Percentiles rank a stretch among this genome's conserved stretches.
phyloP scores from a whole-genome alignment of 2,329 filamentous ascomycete genomes.

The Botrytis sinoallii region DNA sequence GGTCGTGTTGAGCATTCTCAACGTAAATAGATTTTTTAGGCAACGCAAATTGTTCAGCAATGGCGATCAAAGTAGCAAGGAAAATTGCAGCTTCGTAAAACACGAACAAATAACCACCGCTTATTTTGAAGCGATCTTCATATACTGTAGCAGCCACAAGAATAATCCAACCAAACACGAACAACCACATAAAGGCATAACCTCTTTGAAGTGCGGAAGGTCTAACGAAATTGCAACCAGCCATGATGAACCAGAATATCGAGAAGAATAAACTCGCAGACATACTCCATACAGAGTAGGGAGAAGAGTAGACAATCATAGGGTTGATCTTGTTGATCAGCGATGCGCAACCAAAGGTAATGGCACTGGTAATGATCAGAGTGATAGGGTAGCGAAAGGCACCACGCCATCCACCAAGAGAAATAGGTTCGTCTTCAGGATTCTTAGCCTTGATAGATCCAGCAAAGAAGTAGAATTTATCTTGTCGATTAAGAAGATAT shows the following conservation, averaged over 20 bases:
- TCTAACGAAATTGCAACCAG: constrained; percentile 72
- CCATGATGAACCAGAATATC: constrained; percentile 77
- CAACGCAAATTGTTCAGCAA: constrained; percentile 77
- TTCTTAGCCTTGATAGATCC: constrained; percentile 55
- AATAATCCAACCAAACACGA: constrained; percentile 67
- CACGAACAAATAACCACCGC: constrained; percentile 75
- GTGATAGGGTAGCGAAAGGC: constrained; percentile 81
- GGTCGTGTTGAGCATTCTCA: constrained; percentile 51
- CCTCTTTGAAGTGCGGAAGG: constrained; percentile 83
- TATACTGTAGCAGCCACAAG: constrained; percentile 71
- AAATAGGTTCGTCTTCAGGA: constrained; percentile 58
- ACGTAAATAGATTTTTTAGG: constrained; percentile 69
- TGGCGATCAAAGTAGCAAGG: constrained; percentile 68
- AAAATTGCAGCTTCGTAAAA: constrained; percentile 77
- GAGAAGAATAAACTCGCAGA: constrained; percentile 78
- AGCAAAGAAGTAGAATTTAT: constrained; percentile 88
- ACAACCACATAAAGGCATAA: constrained; percentile 83
- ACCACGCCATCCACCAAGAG: constrained; percentile 73
- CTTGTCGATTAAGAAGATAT: constrained; percentile 63
- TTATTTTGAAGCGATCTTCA: constrained; percentile 71
- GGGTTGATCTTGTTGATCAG: constrained; percentile 82
- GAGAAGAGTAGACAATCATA: constrained; percentile 84
- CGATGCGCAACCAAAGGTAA: constrained; percentile 71
- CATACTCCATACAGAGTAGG: constrained; percentile 86
- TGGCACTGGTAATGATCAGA: constrained; percentile 61